Evolutionary conservation across 2,329 filamentous ascomycete species (phyloP).

Genomic region (Epichloe hybrida): DNA sequence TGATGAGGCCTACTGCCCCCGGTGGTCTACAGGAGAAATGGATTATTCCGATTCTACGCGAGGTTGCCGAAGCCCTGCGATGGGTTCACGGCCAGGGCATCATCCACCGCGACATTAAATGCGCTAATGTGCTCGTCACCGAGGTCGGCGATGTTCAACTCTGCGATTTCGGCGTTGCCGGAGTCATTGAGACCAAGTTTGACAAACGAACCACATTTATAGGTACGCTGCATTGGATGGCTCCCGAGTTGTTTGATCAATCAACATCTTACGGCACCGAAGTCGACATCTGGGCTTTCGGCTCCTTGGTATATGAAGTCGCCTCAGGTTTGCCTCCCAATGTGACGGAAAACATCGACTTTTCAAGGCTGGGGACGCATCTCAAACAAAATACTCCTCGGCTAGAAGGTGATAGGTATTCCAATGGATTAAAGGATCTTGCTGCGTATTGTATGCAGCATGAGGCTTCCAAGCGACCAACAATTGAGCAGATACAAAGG

Average conservation of each 20-base stretch:
- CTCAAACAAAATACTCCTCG: slow-evolving; percentile 50
- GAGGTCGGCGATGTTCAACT: slow-evolving; percentile 67
- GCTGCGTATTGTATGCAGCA: slow-evolving; percentile 61
- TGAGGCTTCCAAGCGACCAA: slow-evolving; percentile 53
- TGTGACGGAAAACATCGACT: slow-evolving; percentile 36
- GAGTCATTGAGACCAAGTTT: slow-evolving; percentile 59
- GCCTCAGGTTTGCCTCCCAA: slow-evolving; percentile 66
- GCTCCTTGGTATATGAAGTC: slow-evolving; percentile 69
- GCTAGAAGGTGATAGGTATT: slow-evolving; percentile 59
- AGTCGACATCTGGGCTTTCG: slow-evolving; percentile 77
- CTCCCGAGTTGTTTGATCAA: slow-evolving; percentile 59
- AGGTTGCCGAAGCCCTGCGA: slow-evolving; percentile 50
- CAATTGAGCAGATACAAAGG: slow-evolving; percentile 53
- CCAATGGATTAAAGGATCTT: slow-evolving; percentile 52
- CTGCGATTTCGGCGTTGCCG: slow-evolving; percentile 75
- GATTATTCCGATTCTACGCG: slow-evolving; percentile 53
- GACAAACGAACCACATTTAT: slow-evolving; percentile 72
- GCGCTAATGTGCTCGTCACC: slow-evolving; percentile 67
- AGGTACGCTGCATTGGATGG: slow-evolving; percentile 79
- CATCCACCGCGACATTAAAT: slow-evolving; percentile 60
- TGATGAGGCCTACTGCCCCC: slow-evolving; percentile 53
- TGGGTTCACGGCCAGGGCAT: slow-evolving; percentile 58
- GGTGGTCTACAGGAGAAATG: slow-evolving; percentile 56
- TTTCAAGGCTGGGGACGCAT: slow-evolving; percentile 39
- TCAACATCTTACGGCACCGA: slow-evolving; percentile 54